A percentile compares a stretch with the other conserved stretches of the same genome.
phyloP scores from a whole-genome alignment of 1,284 basidiomycete species.

The Trametes polyzona region DNA sequence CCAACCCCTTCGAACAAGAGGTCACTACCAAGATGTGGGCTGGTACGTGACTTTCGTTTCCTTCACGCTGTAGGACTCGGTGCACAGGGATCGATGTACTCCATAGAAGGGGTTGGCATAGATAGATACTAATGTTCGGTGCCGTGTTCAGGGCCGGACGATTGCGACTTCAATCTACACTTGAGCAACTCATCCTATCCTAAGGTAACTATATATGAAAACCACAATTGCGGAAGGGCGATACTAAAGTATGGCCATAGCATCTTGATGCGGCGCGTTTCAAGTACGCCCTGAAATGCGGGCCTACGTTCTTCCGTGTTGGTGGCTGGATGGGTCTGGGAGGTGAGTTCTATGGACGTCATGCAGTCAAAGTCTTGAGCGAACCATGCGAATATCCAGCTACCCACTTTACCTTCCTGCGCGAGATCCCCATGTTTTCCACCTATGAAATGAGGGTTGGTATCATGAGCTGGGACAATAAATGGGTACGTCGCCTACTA shows the following conservation, averaged over 20 bases:
- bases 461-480: conserved; percentile 79
- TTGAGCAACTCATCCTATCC: conserved; percentile 80
- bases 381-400: conserved; percentile 43
- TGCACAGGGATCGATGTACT: neutral
- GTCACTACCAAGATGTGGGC: conserved; percentile 53
- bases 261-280: conserved; percentile 55
- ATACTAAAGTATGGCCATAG: conserved; percentile 35
- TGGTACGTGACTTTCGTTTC: conserved; percentile 46
- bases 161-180: conserved; percentile 72
- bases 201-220: conserved; percentile 48
- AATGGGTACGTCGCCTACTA: conserved; percentile 66
- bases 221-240: neutral
- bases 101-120: too few relatives aligned
- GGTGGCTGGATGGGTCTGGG: conserved; percentile 76
- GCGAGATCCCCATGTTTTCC: conserved; percentile 78
- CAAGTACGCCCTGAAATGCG: conserved; percentile 49
- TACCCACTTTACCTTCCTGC: conserved; percentile 75
- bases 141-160: conserved; percentile 68
- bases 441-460: conserved; percentile 72
- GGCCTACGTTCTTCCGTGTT: conserved; percentile 65
- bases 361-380: neutral
- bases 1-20: conserved; percentile 53
- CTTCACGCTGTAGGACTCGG: neutral
- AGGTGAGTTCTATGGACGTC: conserved; percentile 46
- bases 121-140: neutral